Percentiles rank a stretch among this genome's conserved stretches.
Conservation (phyloP, 129 eudicot genomes). For the Escallonia herrerae region DNA sequence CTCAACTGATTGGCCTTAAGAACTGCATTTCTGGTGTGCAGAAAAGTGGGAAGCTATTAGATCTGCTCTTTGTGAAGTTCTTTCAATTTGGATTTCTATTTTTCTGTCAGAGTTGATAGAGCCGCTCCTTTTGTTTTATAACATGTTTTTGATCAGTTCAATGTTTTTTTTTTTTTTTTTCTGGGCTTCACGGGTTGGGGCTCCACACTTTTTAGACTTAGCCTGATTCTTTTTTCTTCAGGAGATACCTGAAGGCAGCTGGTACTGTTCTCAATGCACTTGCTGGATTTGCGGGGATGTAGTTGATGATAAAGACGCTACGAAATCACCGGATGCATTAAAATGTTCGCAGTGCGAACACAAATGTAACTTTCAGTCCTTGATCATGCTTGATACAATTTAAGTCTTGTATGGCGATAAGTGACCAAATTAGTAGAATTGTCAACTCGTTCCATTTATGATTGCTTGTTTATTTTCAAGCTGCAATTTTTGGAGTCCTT, state of each 20-base stretch:
- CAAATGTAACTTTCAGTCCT: slow-evolving; percentile 52
- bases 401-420: not conserved
- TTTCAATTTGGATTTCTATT: too few relatives aligned
- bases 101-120: too few relatives aligned
- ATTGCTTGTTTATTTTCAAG: too few relatives aligned
- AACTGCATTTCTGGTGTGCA: too few relatives aligned
- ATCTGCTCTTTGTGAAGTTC: too few relatives aligned
- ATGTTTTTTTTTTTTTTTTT: not conserved
- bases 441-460: not conserved
- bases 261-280: slow-evolving; percentile 91
- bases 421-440: not conserved
- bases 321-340: slow-evolving; percentile 18
- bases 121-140: too few relatives aligned
- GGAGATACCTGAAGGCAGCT: slow-evolving; percentile 91
- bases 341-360: slow-evolving; percentile 81
- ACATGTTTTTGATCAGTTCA: not conserved
- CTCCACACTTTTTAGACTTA: not conserved
- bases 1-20: too few relatives aligned
- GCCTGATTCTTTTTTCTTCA: slow-evolving; percentile 23
- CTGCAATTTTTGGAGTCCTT: too few relatives aligned
- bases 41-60: too few relatives aligned
- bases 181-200: not conserved
- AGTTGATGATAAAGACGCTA: slow-evolving; percentile 29
- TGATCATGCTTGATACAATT: slow-evolving; percentile 1
- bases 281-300: slow-evolving; percentile 67